Base-by-base conservation (phyloP, 805 yeast species). In the Cyberlindnera japonica region DNA sequence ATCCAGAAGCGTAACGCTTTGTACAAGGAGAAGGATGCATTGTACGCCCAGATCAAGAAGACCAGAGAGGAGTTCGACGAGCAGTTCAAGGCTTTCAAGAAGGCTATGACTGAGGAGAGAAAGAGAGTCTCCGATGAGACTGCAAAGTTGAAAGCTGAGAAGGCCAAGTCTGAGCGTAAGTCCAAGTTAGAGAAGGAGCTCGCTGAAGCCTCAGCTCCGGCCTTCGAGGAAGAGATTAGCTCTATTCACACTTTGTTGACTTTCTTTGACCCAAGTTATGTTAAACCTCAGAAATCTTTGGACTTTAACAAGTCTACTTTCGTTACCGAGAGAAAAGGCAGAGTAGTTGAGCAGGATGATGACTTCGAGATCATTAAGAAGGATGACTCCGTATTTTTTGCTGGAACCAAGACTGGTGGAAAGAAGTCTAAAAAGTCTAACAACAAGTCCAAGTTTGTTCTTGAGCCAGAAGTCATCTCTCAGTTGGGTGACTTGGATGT, bases 391-490 rank as follows among this genome's bases (percentile, higher is more conserved):
- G 74, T 64, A 51, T 75, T 78, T 64, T 73, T 79, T 52, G 74
- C 77, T 30, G 77, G 77, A 55, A 62, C 72, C 36, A 66, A 66
- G 48, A 38, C 45, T 16, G 41, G 33, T 40, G 62, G 69, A 30
- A 66, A 71, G 55, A 81, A 80, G 37, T 64, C 71, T 54, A 81
- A 79, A 64, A 71, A 72, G 63, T 72, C 74, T 64, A 65, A 77
- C 56, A 66, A 69, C 54, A 49, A 58, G 35, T 62, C 68, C 50
- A 76, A 75, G 63, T 81, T 89, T 62, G 73, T 81, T 41, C 75
- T 93, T 53, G 91, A 89, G 61, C 83, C 95, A 40, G 83, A 81
- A 48, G 74, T 87, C 46, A 81, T 91, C 54, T 79, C 82, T 48
- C 75, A 83, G 40, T 76, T 93, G 54, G 72, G 86, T 48, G 83